A percentile compares a stretch with the other conserved stretches of the same genome.
phyloP scores from a whole-genome alignment of 2,329 filamentous ascomycete genomes.

The Harringtonia lauricola region DNA sequence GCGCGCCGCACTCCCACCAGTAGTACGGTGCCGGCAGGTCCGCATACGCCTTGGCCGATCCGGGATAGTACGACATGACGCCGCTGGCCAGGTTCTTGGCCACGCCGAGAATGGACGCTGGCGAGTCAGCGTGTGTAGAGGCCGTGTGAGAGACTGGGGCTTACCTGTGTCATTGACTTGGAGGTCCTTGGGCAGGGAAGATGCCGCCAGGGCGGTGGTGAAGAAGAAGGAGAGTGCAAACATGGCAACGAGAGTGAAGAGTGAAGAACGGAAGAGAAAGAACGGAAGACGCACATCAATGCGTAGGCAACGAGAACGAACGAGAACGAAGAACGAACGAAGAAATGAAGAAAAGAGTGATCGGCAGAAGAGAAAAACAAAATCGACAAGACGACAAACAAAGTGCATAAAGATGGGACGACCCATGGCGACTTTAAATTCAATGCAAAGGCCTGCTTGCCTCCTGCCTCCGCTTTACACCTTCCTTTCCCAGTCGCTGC shows the following conservation, averaged over 20 bases:
- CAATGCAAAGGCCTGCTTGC: too few species aligned
- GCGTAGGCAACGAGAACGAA: too few species aligned
- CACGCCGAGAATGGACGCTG: slow-evolving; percentile 51
- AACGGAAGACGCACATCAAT: too few species aligned
- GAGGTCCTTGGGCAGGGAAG: slow-evolving; percentile 4
- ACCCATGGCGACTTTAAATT: too few species aligned
- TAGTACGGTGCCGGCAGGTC: slow-evolving; percentile 58
- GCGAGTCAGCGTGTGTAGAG: slow-evolving; percentile 4
- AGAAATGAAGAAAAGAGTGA: not conserved
- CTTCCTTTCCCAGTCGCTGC: too few species aligned
- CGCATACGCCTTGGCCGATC: slow-evolving; percentile 40
- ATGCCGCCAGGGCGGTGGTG: not conserved
- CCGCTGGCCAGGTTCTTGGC: slow-evolving; percentile 49
- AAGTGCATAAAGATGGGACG: too few species aligned
- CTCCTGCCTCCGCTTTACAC: too few species aligned
- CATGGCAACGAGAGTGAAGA: too few species aligned
- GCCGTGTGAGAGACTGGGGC: too few species aligned
- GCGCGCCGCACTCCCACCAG: slow-evolving; percentile 55
- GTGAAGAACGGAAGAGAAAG: too few species aligned
- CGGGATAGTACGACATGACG: slow-evolving; percentile 53
- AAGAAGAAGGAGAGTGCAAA: not conserved
- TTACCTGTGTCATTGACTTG: slow-evolving; percentile 2
- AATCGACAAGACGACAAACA: too few species aligned
- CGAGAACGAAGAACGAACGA: not conserved
- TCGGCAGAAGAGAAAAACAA: not conserved